Conservation (phyloP, 1,284 basidiomycete genomes). For the Fomitopsis betulina region DNA sequence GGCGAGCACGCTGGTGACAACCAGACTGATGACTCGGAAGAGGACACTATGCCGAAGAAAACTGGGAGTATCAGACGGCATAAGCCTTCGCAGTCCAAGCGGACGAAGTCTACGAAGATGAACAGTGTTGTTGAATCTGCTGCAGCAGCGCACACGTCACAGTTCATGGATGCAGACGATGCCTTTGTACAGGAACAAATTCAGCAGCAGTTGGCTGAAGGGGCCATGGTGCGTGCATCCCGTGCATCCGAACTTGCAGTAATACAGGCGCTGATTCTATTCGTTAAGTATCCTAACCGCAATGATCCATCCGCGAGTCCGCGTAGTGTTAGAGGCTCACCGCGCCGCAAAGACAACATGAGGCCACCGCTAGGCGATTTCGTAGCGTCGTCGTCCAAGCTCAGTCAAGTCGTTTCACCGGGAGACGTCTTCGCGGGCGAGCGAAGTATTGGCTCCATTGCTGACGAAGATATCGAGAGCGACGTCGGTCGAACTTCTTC, state of each 20-base stretch:
- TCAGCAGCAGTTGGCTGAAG: slow-evolving; percentile 74
- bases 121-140: slow-evolving; percentile 38
- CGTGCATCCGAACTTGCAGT: slow-evolving; percentile 18
- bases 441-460: slow-evolving; percentile 28
- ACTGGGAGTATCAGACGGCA: slow-evolving; percentile 42
- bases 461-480: slow-evolving; percentile 45
- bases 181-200: slow-evolving; percentile 82
- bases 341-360: slow-evolving; percentile 40
- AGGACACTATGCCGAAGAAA: slow-evolving; percentile 41
- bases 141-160: slow-evolving; percentile 56
- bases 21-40: slow-evolving; percentile 25
- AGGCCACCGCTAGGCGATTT: slow-evolving; percentile 28
- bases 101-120: slow-evolving; percentile 31
- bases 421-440: slow-evolving; percentile 39
- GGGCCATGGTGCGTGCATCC: slow-evolving; percentile 53
- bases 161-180: slow-evolving; percentile 91
- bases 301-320: slow-evolving; percentile 55
- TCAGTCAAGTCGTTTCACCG: slow-evolving; percentile 38
- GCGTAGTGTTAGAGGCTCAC: slow-evolving; percentile 62
- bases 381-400: slow-evolving; percentile 29
- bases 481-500: slow-evolving; percentile 40
- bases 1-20: slow-evolving; percentile 20
- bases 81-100: slow-evolving; percentile 29
- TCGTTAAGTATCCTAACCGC: slow-evolving; percentile 46
- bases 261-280: not conserved